Base-by-base conservation (phyloP, 495 filamentous ascomycete species). In the Endocarpon pusillum region DNA sequence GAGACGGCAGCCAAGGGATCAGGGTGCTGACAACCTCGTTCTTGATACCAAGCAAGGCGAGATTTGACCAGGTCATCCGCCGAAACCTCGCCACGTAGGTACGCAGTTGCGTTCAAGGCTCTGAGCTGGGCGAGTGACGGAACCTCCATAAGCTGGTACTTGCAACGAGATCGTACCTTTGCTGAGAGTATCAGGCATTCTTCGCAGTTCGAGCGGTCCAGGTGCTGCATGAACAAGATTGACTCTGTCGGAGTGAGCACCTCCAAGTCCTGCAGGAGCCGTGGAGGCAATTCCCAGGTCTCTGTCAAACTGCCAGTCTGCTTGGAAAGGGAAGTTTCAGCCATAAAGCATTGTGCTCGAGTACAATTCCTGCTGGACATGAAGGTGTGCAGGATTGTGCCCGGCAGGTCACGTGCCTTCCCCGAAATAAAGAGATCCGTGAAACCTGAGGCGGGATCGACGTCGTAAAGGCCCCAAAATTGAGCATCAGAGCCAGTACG, bases 51-150 rank as follows among this genome's bases (percentile, higher is more conserved):
- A 11, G 43, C 35, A n/a, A 59, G 36, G 3, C 57, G 46, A 19
- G 51, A 19, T 14, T 31, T 37, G 5, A 61, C 45, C 7, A 61
- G 34, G 11, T 49, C 42, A 11, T 50, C 43, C 7, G 42, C 42
- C 8, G 40, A 45, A 21, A 52, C 39, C 3, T 42, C 26, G 9
- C 51, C 54, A 26, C 43, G 44, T 4, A 61, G 51, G 38, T 58
- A 61, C 0, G 57, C 59, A 24, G 52, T 45, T 0, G 67, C 64
- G 34, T 60, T 61, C 8, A 62, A 44, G 4, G 58, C 49, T 38
- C 62, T 64, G 14, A 70, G 47, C 32, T 69, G 69, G 10, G 45
- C 41, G 10, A 67, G 50, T 1, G 65, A 60, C 2, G 67, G 61
- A 1, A 53, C 47, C 18, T 71, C 65, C 4, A 71, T 42, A 1